Evolutionary conservation across 2,329 filamentous ascomycete genomes (phyloP).

Genomic region (Blastomyces parvus): DNA sequence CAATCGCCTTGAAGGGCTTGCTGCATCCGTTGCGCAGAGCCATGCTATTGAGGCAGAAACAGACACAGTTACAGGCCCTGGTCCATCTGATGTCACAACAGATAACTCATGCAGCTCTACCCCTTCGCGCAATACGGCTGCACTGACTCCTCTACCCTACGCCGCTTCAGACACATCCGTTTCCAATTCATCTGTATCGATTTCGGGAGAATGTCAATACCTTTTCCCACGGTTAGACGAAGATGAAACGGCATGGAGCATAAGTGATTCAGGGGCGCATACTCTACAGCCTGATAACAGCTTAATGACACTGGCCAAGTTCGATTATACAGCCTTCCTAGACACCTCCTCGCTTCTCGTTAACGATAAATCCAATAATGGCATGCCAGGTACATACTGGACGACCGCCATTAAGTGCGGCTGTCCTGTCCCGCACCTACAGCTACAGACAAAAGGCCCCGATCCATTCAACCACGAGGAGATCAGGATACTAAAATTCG

Average conservation of each 20-base stretch:
- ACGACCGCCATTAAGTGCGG: neutral
- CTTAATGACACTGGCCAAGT: neutral
- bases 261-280: neutral
- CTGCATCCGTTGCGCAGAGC: neutral
- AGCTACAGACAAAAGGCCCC: neutral
- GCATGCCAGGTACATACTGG: neutral
- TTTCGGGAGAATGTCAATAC: neutral
- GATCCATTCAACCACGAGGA: neutral
- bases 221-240: neutral
- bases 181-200: neutral
- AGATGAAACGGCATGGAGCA: neutral
- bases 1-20: neutral
- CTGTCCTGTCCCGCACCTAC: neutral
- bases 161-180: neutral
- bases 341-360: neutral
- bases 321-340: neutral
- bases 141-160: neutral
- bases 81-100: neutral
- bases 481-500: neutral
- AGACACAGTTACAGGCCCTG: neutral
- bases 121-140: neutral
- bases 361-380: neutral
- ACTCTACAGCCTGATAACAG: neutral
- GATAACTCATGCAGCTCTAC: neutral
- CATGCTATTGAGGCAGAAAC: neutral